phyloP scores from a whole-genome alignment of 306 rosid genomes.

The Acacia melanoxylon region DNA sequence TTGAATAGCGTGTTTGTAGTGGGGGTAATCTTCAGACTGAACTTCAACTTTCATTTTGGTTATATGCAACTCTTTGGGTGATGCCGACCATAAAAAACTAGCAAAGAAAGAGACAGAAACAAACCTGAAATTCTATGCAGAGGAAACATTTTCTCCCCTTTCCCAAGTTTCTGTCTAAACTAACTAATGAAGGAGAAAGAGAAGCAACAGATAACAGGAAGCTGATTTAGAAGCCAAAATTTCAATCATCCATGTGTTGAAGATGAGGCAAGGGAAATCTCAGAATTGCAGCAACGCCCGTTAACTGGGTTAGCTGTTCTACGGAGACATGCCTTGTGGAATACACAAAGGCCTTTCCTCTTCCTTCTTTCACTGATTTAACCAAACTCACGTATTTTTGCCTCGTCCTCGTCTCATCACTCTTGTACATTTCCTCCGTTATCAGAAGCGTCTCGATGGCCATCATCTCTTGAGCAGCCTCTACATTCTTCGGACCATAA shows the following conservation, averaged over 20 bases:
- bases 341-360: slow-evolving; percentile 41
- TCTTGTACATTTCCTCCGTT: slow-evolving; percentile 38
- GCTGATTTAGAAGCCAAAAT: neutral
- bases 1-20: slow-evolving; percentile 3
- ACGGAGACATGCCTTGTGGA: slow-evolving; percentile 36
- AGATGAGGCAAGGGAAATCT: slow-evolving; percentile 46
- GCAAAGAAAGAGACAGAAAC: neutral
- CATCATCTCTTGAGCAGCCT: slow-evolving; percentile 41
- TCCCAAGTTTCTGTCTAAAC: neutral
- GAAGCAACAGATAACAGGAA: neutral
- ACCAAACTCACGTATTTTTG: slow-evolving; percentile 19
- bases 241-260: slow-evolving; percentile 11
- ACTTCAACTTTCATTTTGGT: neutral
- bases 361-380: slow-evolving; percentile 27
- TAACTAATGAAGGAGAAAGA: neutral
- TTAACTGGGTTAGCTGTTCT: slow-evolving; percentile 12
- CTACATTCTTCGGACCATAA: slow-evolving; percentile 38
- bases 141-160: neutral
- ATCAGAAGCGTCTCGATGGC: slow-evolving; percentile 48
- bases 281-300: slow-evolving; percentile 38
- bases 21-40: neutral
- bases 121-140: neutral
- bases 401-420: slow-evolving; percentile 28
- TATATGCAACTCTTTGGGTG: neutral
- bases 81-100: neutral